A percentile compares a stretch with the other conserved stretches of the same genome.
Evolutionary conservation across 1,139 yeast genomes (phyloP).

Genomic region (Geotrichum candidum): DNA sequence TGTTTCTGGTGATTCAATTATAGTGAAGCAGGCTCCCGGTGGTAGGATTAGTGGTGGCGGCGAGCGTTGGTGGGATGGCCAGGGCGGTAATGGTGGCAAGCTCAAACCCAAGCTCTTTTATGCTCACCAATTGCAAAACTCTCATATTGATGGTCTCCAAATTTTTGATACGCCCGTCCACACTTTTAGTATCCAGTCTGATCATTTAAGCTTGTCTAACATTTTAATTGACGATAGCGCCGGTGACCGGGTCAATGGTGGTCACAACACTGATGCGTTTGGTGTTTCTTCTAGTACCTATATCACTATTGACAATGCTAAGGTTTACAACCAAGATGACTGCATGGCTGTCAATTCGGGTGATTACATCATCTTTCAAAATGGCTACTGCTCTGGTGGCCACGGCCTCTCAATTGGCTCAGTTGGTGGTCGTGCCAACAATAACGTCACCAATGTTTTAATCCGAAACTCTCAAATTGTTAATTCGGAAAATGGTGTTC

Average conservation of each 20-base stretch:
- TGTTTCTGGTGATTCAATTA: slow-evolving; percentile 1
- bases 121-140: slow-evolving; percentile 1
- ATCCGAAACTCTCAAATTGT: background rate
- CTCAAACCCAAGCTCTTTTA: slow-evolving; percentile 5
- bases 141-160: background rate
- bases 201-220: background rate
- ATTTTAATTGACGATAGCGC: slow-evolving; percentile 2
- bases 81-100: slow-evolving; percentile 7
- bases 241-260: background rate
- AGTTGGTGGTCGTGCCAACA: slow-evolving; percentile 7
- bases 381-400: background rate
- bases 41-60: slow-evolving; percentile 6
- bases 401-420: slow-evolving; percentile 11
- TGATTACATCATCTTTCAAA: too few relatives aligned
- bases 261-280: slow-evolving; percentile 11
- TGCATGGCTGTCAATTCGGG: too few relatives aligned
- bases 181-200: slow-evolving; percentile 4
- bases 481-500: slow-evolving; percentile 1
- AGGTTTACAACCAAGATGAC: background rate
- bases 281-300: background rate
- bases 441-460: background rate
- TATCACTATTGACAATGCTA: slow-evolving; percentile 1
- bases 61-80: slow-evolving; percentile 9
- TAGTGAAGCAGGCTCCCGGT: slow-evolving; percentile 2
- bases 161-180: slow-evolving; percentile 8